Evolutionary conservation across 2,329 filamentous ascomycete species (phyloP), one percentile per base, ranked within the genome.

Genomic region (Hypoxylon sp.): DNA sequence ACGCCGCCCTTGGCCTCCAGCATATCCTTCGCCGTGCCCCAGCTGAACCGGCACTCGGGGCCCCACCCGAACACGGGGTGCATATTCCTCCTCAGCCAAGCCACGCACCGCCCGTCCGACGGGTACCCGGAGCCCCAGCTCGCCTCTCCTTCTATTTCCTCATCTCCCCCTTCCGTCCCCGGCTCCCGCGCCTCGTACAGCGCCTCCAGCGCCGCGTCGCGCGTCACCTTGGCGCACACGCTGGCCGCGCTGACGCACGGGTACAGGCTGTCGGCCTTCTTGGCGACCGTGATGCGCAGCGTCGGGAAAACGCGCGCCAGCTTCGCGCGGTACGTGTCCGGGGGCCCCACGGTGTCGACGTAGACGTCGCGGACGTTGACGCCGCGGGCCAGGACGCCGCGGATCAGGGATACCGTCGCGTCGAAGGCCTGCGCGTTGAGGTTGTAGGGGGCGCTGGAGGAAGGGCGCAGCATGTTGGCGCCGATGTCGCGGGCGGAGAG

Each of bases 11-110:
- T 93, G n/a, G 82, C 80, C 69, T 97, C 94, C 3, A 99, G 80
- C 87, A 98, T 86, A 73, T 98, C 94, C 79, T 96, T 97, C 1
- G 91, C 91, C 0, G 95, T 98, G 0, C 91, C 91, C 95, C 95
- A 99, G 74, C 93, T 97, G 74, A 97, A 98, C 4, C 95, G 85
- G 75, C 93, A 97, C 79, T 98, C 94, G 22, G 86, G 86, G 0
- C 94, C 94, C 94, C 95, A 99, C 13, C 95, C 95, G 80, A 98
- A 99, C 1, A 98, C 80, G 2, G 92, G 92, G 74, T 99, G 90
- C 89, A 97, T 94, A 68, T 94, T 95, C 39, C 81, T 81, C 79
- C 89, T 91, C 74, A 99, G 76, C 94, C 95, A 99, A 20, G 80
- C 78, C 1, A 90, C 87, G 71, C 93, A 97, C 65, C 91, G 86